Conservation (phyloP, 2,329 filamentous ascomycete species). For the Pseudonectria buxi region DNA sequence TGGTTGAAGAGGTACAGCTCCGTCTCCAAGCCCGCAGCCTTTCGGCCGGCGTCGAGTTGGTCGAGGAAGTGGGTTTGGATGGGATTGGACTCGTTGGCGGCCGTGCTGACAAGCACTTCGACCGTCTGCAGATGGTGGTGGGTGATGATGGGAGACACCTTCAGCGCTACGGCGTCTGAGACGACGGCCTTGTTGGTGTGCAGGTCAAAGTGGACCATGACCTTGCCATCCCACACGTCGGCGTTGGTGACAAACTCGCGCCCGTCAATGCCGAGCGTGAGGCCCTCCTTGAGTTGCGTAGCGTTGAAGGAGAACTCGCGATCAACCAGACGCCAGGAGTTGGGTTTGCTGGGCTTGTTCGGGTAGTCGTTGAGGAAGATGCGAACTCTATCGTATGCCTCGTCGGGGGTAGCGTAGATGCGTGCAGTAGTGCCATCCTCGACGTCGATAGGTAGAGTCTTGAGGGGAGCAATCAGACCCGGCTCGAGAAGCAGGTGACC, state of each 20-base stretch:
- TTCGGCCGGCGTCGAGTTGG: too few relatives aligned
- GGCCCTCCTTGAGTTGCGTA: conserved; percentile 20
- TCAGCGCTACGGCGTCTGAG: conserved; percentile 23
- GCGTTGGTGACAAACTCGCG: conserved; percentile 23
- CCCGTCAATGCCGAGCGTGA: conserved; percentile 28
- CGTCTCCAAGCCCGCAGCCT: conserved; percentile 1
- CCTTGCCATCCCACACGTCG: conserved; percentile 21
- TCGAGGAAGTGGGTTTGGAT: conserved; percentile 2
- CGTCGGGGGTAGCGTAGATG: too few relatives aligned
- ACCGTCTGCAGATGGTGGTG: conserved; percentile 30
- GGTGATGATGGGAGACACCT: conserved; percentile 28
- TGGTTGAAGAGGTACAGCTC: conserved; percentile 5
- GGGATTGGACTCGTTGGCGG: not conserved
- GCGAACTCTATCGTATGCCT: conserved; percentile 20
- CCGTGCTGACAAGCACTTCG: conserved; percentile 13
- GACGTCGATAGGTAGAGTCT: conserved; percentile 21
- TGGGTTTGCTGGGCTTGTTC: too few relatives aligned
- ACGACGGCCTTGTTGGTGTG: conserved; percentile 10
- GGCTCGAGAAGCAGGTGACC: conserved; percentile 25
- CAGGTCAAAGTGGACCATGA: conserved; percentile 24
- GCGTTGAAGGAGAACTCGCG: conserved; percentile 21
- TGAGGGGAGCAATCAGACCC: conserved; percentile 24
- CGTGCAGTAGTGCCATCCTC: conserved; percentile 5
- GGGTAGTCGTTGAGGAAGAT: conserved; percentile 19
- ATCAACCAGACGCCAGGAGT: conserved; percentile 23